Base-by-base conservation (phyloP, 75 land plant species). In the Adiantum capillusveneris region DNA sequence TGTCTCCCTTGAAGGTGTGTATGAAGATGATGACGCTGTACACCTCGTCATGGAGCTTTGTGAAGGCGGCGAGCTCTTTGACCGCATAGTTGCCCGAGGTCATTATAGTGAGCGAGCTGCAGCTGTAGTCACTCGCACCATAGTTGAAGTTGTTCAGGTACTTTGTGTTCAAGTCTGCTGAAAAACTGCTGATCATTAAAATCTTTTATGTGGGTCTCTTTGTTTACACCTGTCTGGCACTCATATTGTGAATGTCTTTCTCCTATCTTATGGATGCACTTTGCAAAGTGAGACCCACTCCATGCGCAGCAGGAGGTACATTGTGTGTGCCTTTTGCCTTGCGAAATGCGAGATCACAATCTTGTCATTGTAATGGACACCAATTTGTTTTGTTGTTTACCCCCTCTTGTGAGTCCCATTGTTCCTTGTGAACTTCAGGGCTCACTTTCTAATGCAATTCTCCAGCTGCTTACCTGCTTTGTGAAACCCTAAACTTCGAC, bases 1-100 rank as follows among this genome's bases (percentile, higher is more conserved):
- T 43, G 88, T 84, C 0, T 58, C 49, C 57, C 69, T 75, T n/a
- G 65, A 56, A 50, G 84, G 84, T 57, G 78, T 72, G 1, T 81
- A 72, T 62, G 88, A 84, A 71, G 84, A 84, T 58, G 58, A 45
- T 17, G 61, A 75, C n/a, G 77, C 79, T 6, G 68, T 81, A 17
- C 69, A 81, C 57, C 57, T 84, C 25, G 84, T 84, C 11, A 84
- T 84, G 88, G 88, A 84, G 69, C 78, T 82, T 27, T 84, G 88
- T 43, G 73, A 80, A 25, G 88, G 88, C 0, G 88, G 88, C 3
- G 88, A 81, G 56, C 81, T 84, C 30, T 84, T 81, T 41, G 84
- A 81, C 37, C 71, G 84, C 51, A 84, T 84, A 52, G 78, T 71
- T 16, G 68, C 70, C 20, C 37, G 67, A 13, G 80, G 84, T 6